Percentiles rank a stretch among this genome's conserved stretches.
Evolutionary conservation across 176 grass and related monocot genomes (phyloP).

Genomic region (Eleusine indica): DNA sequence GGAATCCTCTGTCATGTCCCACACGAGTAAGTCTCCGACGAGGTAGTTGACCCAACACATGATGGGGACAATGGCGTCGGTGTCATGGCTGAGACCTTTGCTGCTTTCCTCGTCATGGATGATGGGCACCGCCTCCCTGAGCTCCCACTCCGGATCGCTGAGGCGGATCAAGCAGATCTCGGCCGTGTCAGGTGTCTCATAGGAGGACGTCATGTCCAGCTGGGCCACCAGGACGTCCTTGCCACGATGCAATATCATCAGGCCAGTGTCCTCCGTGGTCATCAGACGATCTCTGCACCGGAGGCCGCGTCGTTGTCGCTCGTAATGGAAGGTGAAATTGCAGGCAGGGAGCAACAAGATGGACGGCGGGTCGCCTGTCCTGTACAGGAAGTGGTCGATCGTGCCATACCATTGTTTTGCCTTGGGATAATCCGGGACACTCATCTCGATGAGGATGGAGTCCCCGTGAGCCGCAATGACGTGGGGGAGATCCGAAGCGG

Average conservation of each 20-base stretch:
- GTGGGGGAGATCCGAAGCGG: no score
- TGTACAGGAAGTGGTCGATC: not conserved
- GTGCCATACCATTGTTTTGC: no score
- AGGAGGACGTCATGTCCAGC: not conserved
- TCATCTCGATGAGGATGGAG: constrained; percentile 11
- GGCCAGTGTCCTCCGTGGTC: no score
- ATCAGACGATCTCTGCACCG: no score
- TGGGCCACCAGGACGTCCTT: not conserved
- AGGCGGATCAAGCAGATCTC: not conserved
- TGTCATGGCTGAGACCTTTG: not conserved
- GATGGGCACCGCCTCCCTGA: not conserved
- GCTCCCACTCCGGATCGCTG: not conserved
- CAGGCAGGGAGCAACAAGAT: not conserved
- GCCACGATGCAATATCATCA: not conserved
- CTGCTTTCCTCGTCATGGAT: not conserved
- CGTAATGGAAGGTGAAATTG: not conserved
- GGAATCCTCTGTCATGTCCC: not conserved
- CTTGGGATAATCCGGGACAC: no score
- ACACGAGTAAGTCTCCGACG: not conserved
- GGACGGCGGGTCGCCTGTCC: not conserved
- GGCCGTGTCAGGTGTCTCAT: not conserved
- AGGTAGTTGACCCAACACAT: not conserved
- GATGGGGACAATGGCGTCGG: not conserved
- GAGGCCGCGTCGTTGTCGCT: no score
- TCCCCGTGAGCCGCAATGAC: not conserved